Percentiles rank a stretch among this genome's conserved stretches.
These are phyloP conservation scores for Lodderomyces elongisporus DNA, from an alignment of 1,139 yeast genomes.

Conservation along the genomic window DNA sequence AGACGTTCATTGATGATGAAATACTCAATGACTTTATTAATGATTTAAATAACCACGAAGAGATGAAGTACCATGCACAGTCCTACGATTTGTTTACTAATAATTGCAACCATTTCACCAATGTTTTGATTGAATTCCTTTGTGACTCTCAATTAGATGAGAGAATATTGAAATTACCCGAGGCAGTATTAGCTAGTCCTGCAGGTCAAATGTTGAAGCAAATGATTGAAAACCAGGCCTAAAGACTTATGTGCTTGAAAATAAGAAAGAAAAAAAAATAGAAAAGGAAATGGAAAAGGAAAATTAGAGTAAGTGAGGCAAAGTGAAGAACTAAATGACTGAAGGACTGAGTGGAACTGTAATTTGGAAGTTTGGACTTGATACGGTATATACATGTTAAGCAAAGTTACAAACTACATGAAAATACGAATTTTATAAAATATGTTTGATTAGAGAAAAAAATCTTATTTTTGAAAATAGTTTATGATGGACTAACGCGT, in stretches of 20 bases:
- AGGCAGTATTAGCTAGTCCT: slow-evolving; percentile 54
- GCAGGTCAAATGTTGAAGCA: slow-evolving; percentile 45
- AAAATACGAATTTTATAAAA: too few relatives aligned
- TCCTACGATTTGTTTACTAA: slow-evolving; percentile 58
- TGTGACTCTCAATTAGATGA: slow-evolving; percentile 49
- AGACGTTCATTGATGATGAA: slow-evolving; percentile 48
- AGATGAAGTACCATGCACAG: slow-evolving; percentile 40
- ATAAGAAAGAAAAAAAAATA: neutral
- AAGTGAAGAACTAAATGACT: too few relatives aligned
- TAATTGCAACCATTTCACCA: slow-evolving; percentile 67
- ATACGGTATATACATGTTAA: too few relatives aligned
- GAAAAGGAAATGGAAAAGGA: too few relatives aligned
- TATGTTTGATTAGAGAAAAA: too few relatives aligned
- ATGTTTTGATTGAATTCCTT: slow-evolving; percentile 53
- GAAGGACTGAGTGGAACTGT: too few relatives aligned
- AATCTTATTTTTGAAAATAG: too few relatives aligned
- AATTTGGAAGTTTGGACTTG: too few relatives aligned
- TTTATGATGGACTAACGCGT: too few relatives aligned
- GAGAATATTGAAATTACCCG: slow-evolving; percentile 50
- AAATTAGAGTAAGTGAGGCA: too few relatives aligned
- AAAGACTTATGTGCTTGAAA: neutral
- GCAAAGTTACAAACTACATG: too few relatives aligned
- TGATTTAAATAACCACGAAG: slow-evolving; percentile 40
- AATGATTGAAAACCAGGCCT: slow-evolving; percentile 18
- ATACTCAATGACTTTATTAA: slow-evolving; percentile 48